Evolutionary conservation across 2,329 filamentous ascomycete species (phyloP).

Genomic region (Beauveria medogensis): DNA sequence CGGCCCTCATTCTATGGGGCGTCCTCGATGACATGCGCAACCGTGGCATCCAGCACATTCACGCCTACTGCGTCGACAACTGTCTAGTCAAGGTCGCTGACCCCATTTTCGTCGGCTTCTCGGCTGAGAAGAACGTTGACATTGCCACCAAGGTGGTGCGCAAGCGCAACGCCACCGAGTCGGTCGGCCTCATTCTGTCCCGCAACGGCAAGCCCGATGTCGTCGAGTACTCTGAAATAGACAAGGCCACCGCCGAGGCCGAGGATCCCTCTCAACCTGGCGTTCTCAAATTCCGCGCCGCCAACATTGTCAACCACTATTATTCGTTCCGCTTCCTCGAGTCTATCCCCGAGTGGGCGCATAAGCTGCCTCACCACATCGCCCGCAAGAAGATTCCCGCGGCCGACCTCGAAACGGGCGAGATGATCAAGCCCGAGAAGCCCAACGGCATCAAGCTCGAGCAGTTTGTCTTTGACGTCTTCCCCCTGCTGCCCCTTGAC

Average conservation of each 20-base stretch:
- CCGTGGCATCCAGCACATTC: constrained; percentile 87
- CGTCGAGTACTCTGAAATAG: constrained; percentile 97
- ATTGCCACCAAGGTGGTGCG: constrained; percentile 99
- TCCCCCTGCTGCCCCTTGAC: constrained; percentile 75
- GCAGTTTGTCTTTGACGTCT: constrained; percentile 98
- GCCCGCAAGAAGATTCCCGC: constrained; percentile 97
- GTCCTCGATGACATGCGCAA: constrained; percentile 81
- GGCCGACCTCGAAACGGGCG: constrained; percentile 66
- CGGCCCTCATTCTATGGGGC: constrained; percentile 72
- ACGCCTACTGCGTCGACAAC: constrained; percentile 98
- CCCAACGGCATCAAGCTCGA: constrained; percentile 98
- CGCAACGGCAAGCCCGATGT: constrained; percentile 97
- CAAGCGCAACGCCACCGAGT: constrained; percentile 93
- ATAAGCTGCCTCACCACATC: constrained; percentile 88
- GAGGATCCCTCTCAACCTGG: constrained; percentile 71
- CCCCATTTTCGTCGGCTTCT: constrained; percentile 89
- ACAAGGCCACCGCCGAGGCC: constrained; percentile 79
- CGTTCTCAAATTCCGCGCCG: constrained; percentile 89
- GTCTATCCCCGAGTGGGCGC: constrained; percentile 76
- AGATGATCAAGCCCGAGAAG: constrained; percentile 81
- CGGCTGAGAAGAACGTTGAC: constrained; percentile 79
- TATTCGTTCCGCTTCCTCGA: constrained; percentile 93
- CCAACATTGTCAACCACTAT: constrained; percentile 99
- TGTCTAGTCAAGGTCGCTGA: constrained; percentile 99
- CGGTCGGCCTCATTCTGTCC: constrained; percentile 85